Evolutionary conservation across 768 basidiomycete species (phyloP), one percentile per base, ranked within the genome.

Genomic region (Tylopilus sp.): DNA sequence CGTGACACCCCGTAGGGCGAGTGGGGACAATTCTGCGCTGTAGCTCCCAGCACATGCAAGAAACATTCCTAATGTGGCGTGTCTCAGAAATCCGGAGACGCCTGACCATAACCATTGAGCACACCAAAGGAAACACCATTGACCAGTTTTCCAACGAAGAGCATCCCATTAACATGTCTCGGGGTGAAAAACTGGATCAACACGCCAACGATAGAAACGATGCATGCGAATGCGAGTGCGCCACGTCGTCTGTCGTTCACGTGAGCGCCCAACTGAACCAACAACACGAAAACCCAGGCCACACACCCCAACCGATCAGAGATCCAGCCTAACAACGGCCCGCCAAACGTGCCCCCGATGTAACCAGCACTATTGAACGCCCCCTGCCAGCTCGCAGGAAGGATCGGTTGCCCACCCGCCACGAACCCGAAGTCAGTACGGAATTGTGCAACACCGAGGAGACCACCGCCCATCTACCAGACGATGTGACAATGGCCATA

Each of bases 341-440:
- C 63, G 2, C 66, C 65, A 48, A 58, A 56, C 63, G 65, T 66
- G 6, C 65, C 60, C 6, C 63, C 65, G 22, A 66, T 55, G 0
- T 56, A 63, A 28, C 63, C 61, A 29, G 51, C 52, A 3, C 61
- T 65, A 26, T 63, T 68, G 44, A 66, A 66, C 2, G 66, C 61
- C 12, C 63, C 63, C 36, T 66, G 65, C 66, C 65, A 68, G 19
- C 56, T 68, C 2, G 65, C 65, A 31, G 66, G 40, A 25, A 66
- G 56, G 13, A 68, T 33, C 2, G 54, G 41, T 6, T 52, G 28
- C 1, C 46, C 40, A 2, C 46, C 33, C 7, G 8, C 21, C 3
- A 57, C 5, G 30, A 59, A 62, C 12, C 65, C 66, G 48, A 66
- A 66, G 57, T 68, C 66, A 7, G 11, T 22, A 17, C 66, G 63